Conservation (phyloP, 345 rosid genomes). For the Camelina laxa region DNA sequence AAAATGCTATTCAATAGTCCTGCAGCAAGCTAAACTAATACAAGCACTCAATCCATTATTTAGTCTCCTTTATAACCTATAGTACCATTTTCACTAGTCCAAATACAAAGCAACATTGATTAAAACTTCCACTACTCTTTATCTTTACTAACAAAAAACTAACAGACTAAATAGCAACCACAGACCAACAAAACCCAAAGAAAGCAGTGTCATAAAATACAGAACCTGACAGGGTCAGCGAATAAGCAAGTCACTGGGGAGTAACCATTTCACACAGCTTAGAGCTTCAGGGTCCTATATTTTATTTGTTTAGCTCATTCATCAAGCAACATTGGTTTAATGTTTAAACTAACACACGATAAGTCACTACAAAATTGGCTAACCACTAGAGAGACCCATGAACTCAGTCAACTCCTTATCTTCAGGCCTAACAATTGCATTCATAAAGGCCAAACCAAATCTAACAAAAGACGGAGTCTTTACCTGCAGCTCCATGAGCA, state of each 20-base stretch:
- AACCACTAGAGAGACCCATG: constrained; percentile 15
- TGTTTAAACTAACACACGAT: not conserved
- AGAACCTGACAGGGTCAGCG: not conserved
- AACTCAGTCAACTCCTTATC: not conserved
- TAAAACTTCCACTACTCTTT: not conserved
- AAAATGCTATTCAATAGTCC: not conserved
- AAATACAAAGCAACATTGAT: not conserved
- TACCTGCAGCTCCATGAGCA: constrained; percentile 94
- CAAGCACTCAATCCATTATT: not conserved
- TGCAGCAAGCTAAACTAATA: not conserved
- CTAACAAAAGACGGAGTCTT: not conserved
- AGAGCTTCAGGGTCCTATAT: constrained; percentile 7
- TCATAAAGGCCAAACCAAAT: not conserved
- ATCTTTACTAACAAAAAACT: not conserved
- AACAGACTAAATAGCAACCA: not conserved
- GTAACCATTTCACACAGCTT: not conserved
- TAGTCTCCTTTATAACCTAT: not conserved
- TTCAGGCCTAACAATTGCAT: constrained; percentile 3
- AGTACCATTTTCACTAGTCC: constrained; percentile 16
- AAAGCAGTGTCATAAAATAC: not conserved
- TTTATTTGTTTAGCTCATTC: not conserved
- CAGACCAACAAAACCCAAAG: not conserved
- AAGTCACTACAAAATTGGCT: not conserved
- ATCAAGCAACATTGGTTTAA: not conserved
- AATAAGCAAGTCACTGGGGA: not conserved